Evolutionary conservation across 352 stramenopile species (phyloP).

Genomic region (Phytophthora palmivora): DNA sequence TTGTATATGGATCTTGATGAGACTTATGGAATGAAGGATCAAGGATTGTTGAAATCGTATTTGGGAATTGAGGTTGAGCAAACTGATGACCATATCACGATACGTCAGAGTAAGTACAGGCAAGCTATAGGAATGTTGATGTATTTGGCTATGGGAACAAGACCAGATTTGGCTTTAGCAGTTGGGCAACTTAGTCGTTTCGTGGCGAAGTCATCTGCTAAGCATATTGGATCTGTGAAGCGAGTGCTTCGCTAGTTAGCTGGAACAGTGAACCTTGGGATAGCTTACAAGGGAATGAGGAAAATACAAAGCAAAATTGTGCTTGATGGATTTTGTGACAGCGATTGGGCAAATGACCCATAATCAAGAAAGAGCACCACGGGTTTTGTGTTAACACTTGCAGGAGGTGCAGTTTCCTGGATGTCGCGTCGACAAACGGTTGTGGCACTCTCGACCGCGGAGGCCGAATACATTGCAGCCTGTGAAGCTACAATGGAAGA

Average conservation of each 20-base stretch:
- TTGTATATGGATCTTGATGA: too few species aligned
- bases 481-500: slow-evolving; percentile 6
- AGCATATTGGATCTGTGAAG: slow-evolving; percentile 7
- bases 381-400: slow-evolving; percentile 7
- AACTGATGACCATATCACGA: background rate
- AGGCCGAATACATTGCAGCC: background rate
- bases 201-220: background rate
- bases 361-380: slow-evolving; percentile 5
- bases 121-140: background rate
- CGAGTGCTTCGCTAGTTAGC: slow-evolving; percentile 4
- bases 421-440: slow-evolving; percentile 1
- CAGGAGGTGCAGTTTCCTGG: slow-evolving; percentile 3
- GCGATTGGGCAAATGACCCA: slow-evolving; percentile 11
- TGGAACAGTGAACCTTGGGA: background rate
- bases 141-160: slow-evolving; percentile 3
- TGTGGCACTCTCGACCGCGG: background rate
- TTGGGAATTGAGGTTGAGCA: slow-evolving; percentile 10
- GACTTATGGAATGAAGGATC: slow-evolving; percentile 3
- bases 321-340: slow-evolving; percentile 10
- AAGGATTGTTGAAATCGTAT: slow-evolving; percentile 1
- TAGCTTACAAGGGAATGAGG: background rate
- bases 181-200: slow-evolving; percentile 24
- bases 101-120: slow-evolving; percentile 1
- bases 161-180: slow-evolving; percentile 21
- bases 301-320: too few species aligned